Conservation (phyloP, 2,329 filamentous ascomycete species). For the Pyrenophora tritici-repentis region DNA sequence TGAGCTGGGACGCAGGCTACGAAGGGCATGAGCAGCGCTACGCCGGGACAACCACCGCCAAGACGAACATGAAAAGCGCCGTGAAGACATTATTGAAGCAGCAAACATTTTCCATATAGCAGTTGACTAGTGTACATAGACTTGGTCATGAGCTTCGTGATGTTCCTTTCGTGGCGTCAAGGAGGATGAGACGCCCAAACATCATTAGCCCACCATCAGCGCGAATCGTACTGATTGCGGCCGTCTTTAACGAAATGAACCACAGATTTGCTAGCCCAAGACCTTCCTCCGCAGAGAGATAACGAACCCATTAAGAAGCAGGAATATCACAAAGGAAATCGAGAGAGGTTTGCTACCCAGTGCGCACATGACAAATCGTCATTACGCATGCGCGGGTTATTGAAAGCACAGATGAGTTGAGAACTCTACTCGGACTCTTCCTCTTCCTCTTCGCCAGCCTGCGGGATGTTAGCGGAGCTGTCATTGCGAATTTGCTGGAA, state of each 20-base stretch:
- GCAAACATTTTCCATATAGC: conserved; percentile 40
- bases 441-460: conserved; percentile 46
- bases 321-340: conserved; percentile 31
- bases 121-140: conserved; percentile 46
- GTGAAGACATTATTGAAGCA: conserved; percentile 9
- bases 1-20: conserved; percentile 26
- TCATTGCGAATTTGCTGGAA: background rate
- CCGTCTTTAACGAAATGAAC: conserved; percentile 26
- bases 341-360: conserved; percentile 26
- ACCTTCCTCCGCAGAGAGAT: conserved; percentile 25
- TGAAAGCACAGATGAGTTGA: conserved; percentile 13
- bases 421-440: conserved; percentile 48
- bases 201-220: conserved; percentile 34
- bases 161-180: conserved; percentile 32
- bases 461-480: conserved; percentile 18
- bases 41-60: conserved; percentile 11
- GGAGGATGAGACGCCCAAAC: conserved; percentile 36
- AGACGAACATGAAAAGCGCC: background rate
- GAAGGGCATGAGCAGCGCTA: conserved; percentile 31
- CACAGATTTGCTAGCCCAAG: conserved; percentile 31
- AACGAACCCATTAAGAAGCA: conserved; percentile 31
- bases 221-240: conserved; percentile 37
- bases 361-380: conserved; percentile 35
- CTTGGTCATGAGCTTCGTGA: conserved; percentile 45
- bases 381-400: conserved; percentile 13